These are phyloP conservation scores for Sclerotinia trifoliorum DNA, from an alignment of 2,329 filamentous ascomycete genomes.

Conservation along the genomic window DNA sequence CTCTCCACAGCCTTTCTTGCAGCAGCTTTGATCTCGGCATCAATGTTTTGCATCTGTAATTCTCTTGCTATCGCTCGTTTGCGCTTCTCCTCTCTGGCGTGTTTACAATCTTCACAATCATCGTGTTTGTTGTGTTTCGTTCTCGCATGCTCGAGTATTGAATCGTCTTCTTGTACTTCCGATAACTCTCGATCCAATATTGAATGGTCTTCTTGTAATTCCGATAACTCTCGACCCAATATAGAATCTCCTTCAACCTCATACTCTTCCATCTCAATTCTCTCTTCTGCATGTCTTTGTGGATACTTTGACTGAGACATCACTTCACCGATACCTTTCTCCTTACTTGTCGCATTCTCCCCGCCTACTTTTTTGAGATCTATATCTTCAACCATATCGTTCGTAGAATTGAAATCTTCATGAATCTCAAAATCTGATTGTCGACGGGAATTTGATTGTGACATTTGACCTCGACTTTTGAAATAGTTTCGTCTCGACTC, in stretches of 20 bases:
- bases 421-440: slow-evolving; percentile 36
- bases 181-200: slow-evolving; percentile 4
- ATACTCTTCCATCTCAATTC: not conserved
- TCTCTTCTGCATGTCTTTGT: slow-evolving; percentile 14
- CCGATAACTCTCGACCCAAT: slow-evolving; percentile 1
- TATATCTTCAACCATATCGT: slow-evolving; percentile 23
- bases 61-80: slow-evolving; percentile 27
- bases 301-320: slow-evolving; percentile 13
- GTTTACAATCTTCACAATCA: slow-evolving; percentile 19
- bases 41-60: slow-evolving; percentile 42
- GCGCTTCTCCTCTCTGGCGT: slow-evolving; percentile 28
- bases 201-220: slow-evolving; percentile 1
- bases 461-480: slow-evolving; percentile 25
- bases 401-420: slow-evolving; percentile 36
- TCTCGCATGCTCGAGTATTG: slow-evolving; percentile 21
- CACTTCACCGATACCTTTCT: not conserved
- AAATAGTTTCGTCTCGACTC: too few species aligned
- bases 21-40: slow-evolving; percentile 54
- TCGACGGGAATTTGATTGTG: slow-evolving; percentile 28
- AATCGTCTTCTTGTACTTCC: slow-evolving; percentile 17
- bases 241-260: not conserved
- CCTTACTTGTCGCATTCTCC: slow-evolving; percentile 26
- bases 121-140: slow-evolving; percentile 22
- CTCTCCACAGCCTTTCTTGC: slow-evolving; percentile 52
- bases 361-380: slow-evolving; percentile 28